phyloP scores from a whole-genome alignment of 2,329 filamentous ascomycete genomes.

The Penicillium sp. region DNA sequence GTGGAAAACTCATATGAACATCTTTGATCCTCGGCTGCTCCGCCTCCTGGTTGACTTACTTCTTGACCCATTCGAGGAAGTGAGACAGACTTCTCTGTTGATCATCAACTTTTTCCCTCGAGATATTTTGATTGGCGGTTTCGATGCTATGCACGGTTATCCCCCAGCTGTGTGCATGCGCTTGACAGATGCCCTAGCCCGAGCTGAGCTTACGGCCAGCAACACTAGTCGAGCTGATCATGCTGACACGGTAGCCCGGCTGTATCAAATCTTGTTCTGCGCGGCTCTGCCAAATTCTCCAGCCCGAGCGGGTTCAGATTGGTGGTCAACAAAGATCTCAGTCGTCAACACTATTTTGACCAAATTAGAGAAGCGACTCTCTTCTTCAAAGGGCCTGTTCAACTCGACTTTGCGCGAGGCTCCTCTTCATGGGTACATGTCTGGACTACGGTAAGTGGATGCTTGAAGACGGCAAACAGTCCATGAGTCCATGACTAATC shows the following conservation, averaged over 20 bases:
- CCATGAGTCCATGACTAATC: neutral
- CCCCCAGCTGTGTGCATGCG: slow-evolving; percentile 30
- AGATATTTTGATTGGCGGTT: slow-evolving; percentile 30
- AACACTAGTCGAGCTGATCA: slow-evolving; percentile 83
- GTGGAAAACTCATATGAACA: slow-evolving; percentile 55
- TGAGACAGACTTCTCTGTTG: slow-evolving; percentile 62
- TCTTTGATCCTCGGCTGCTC: slow-evolving; percentile 46
- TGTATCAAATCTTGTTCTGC: slow-evolving; percentile 70
- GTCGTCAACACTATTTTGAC: slow-evolving; percentile 63
- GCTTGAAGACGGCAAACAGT: neutral
- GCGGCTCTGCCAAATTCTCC: slow-evolving; percentile 50
- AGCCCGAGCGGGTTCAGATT: slow-evolving; percentile 16
- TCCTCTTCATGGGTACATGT: slow-evolving; percentile 72
- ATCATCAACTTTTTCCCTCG: slow-evolving; percentile 49
- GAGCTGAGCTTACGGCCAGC: slow-evolving; percentile 45
- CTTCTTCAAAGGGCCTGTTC: slow-evolving; percentile 66
- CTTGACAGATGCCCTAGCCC: slow-evolving; percentile 37
- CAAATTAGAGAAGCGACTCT: slow-evolving; percentile 67
- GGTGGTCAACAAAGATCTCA: slow-evolving; percentile 45
- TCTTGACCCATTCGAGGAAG: slow-evolving; percentile 91
- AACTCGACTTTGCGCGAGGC: slow-evolving; percentile 66
- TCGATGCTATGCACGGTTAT: slow-evolving; percentile 13
- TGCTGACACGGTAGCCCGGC: slow-evolving; percentile 83
- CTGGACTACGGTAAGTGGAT: slow-evolving; percentile 61
- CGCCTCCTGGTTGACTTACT: slow-evolving; percentile 75